Percentiles rank a stretch among this genome's conserved stretches.
Conservation (phyloP, 2,329 filamentous ascomycete species). For the Tetracladium maxilliforme region DNA sequence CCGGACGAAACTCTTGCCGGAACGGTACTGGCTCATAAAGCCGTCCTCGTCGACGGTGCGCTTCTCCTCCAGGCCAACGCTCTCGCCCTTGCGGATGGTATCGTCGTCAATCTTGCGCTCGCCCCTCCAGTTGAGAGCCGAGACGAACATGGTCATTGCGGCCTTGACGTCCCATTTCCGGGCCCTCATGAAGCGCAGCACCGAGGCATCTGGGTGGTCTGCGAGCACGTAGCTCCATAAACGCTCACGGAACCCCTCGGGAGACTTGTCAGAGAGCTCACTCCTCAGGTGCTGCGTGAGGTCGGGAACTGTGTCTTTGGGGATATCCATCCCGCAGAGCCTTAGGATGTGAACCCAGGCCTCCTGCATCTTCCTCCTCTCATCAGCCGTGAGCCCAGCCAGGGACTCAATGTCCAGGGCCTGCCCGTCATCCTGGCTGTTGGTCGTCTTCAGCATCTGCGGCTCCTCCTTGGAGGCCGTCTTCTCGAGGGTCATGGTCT, state of each 20-base stretch:
- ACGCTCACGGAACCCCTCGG: constrained; percentile 9
- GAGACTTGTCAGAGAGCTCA: too few species aligned
- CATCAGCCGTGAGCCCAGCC: constrained; percentile 10
- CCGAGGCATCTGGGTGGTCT: constrained; percentile 21
- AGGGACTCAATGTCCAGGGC: too few species aligned
- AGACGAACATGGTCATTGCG: constrained; percentile 21
- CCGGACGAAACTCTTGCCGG: constrained; percentile 22
- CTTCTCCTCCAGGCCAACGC: constrained; percentile 10
- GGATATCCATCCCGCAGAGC: constrained; percentile 8
- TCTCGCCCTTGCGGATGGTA: constrained; percentile 20
- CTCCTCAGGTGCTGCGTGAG: too few species aligned
- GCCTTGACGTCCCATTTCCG: constrained; percentile 24
- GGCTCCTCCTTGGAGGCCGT: too few species aligned
- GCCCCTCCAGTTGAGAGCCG: constrained; percentile 21
- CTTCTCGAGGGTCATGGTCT: too few species aligned
- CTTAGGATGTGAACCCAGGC: constrained; percentile 10
- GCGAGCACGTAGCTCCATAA: constrained; percentile 11
- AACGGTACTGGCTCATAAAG: constrained; percentile 20
- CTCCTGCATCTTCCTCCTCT: constrained; percentile 11
- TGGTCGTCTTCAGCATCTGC: too few species aligned
- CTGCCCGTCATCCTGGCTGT: too few species aligned
- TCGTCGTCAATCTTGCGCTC: constrained; percentile 15
- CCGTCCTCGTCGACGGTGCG: constrained; percentile 13
- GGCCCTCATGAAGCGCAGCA: constrained; percentile 23
- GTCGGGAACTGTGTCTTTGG: too few species aligned